Evolutionary conservation across 2,329 filamentous ascomycete genomes (phyloP), one percentile per base, ranked within the genome.

Genomic region (Daldinia eschscholtzii): DNA sequence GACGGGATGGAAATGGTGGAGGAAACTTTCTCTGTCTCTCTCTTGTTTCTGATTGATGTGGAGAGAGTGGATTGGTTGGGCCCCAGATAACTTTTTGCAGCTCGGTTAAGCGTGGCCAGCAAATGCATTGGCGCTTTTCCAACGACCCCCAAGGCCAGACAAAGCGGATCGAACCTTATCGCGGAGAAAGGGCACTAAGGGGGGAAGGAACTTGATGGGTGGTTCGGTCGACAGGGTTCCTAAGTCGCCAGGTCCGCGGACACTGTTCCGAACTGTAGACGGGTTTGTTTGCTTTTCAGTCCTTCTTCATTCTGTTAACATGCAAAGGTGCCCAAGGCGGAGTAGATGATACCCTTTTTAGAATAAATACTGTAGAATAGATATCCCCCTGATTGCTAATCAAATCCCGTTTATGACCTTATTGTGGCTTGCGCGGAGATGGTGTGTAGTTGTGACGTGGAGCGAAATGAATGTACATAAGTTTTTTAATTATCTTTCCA

Each of bases 311-410:
- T 64, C 55, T 68, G 64, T 65, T 70, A 42, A 61, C 65, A 74
- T 74, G 73, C 74, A 76, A 66, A 74, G 73, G 58, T 74, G 72
- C 74, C 73, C 75, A 74, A 77, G 62, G 71, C 69, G 70, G 68
- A 72, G 70, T 70, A 73, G 71, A 76, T 76, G 75, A 77, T 77
- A 77, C 75, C 76, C 75, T 72, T 70, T 75, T 67, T 74, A 74
- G 70, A 73, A 73, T 69, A 64, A 61, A 68, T 68, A 66, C 71
- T 58, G 68, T 72, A 72, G 70, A 75, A 70, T 68, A 73, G 62
- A 72, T 70, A 74, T 70, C 63, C 71, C 64, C 61, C 33, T 41
- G 56, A 60, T 50, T 64, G 56, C 61, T 68, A 65, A 67, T 65
- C 52, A 68, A 64, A 68, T 62, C 44, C 39, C 41, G 56, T 53